Conservation (phyloP, 768 basidiomycete species). For the Auricularia auricula-judae region DNA sequence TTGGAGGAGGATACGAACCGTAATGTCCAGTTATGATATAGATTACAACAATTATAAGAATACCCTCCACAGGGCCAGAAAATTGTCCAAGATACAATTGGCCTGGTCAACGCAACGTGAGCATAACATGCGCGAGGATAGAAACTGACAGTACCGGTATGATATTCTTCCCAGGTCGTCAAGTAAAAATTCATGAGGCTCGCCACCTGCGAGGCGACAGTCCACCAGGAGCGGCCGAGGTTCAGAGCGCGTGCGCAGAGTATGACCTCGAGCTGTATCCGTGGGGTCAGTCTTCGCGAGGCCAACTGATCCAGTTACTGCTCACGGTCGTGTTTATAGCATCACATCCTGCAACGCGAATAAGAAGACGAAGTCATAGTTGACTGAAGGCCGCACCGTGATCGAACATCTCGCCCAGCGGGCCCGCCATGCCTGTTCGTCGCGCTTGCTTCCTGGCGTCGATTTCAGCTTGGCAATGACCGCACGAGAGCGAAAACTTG, state of each 20-base stretch:
- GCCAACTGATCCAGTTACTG: conserved; percentile 1
- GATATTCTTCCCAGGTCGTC: conserved; percentile 79
- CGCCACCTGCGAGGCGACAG: conserved; percentile 72
- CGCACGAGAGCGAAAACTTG: conserved; percentile 21
- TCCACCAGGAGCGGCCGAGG: conserved; percentile 95
- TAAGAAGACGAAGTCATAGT: neutral
- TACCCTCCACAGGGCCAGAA: conserved; percentile 95
- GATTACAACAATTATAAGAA: conserved; percentile 70
- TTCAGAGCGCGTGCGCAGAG: conserved; percentile 78
- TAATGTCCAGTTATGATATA: conserved; percentile 70
- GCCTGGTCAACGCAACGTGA: conserved; percentile 29
- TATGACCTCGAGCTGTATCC: conserved; percentile 68
- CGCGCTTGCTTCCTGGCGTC: conserved; percentile 79
- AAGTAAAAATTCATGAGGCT: conserved; percentile 72
- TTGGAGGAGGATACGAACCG: conserved; percentile 30
- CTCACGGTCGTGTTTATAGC: conserved; percentile 88
- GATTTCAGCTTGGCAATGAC: conserved; percentile 2
- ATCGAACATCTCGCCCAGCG: conserved; percentile 96
- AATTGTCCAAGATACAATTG: conserved; percentile 86
- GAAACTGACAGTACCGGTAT: conserved; percentile 52
- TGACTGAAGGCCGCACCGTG: conserved; percentile 50
- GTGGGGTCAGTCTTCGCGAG: neutral
- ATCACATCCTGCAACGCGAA: conserved; percentile 53
- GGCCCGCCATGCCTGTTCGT: conserved; percentile 94
- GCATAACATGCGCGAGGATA: neutral